These are phyloP conservation scores for Zea luxurians DNA, from an alignment of 176 grass and related monocot species.

Conservation along the genomic window DNA sequence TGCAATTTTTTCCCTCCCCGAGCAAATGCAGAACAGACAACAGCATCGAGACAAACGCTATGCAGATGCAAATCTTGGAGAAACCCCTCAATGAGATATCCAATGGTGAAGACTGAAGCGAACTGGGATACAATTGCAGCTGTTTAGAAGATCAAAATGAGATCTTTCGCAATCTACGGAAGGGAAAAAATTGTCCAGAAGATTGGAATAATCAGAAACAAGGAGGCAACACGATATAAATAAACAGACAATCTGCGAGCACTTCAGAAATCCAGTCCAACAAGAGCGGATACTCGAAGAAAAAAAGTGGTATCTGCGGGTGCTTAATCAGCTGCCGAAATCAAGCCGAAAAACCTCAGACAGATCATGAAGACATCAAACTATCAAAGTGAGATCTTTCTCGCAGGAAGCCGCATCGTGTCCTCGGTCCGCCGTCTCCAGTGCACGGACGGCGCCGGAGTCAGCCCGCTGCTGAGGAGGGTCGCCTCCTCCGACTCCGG, in stretches of 20 bases:
- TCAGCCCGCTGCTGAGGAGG: conserved; percentile 62
- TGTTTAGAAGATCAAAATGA: conserved; percentile 43
- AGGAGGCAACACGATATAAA: not conserved
- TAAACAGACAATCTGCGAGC: not conserved
- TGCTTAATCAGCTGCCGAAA: conserved; percentile 20
- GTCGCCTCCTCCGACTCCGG: conserved; percentile 59
- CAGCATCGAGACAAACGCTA: conserved; percentile 32
- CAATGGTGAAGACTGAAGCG: not conserved
- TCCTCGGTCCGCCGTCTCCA: conserved; percentile 58
- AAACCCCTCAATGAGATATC: conserved; percentile 5
- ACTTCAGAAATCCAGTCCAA: conserved; percentile 6
- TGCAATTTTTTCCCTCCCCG: too few species aligned
- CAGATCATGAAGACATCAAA: conserved; percentile 5
- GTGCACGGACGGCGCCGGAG: conserved; percentile 25
- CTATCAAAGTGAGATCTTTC: conserved; percentile 39
- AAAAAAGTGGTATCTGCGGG: not conserved
- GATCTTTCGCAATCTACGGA: conserved; percentile 48
- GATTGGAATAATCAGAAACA: conserved; percentile 18
- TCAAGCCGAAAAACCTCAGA: conserved; percentile 11
- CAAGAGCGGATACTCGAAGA: conserved; percentile 3
- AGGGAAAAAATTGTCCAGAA: not conserved
- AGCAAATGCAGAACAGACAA: conserved; percentile 43
- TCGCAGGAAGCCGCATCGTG: conserved; percentile 24
- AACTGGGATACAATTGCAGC: conserved; percentile 35
- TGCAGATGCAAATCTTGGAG: conserved; percentile 42